These are phyloP conservation scores for Tuber microsphaerosporum DNA, from an alignment of 495 filamentous ascomycete genomes.

Conservation along the genomic window DNA sequence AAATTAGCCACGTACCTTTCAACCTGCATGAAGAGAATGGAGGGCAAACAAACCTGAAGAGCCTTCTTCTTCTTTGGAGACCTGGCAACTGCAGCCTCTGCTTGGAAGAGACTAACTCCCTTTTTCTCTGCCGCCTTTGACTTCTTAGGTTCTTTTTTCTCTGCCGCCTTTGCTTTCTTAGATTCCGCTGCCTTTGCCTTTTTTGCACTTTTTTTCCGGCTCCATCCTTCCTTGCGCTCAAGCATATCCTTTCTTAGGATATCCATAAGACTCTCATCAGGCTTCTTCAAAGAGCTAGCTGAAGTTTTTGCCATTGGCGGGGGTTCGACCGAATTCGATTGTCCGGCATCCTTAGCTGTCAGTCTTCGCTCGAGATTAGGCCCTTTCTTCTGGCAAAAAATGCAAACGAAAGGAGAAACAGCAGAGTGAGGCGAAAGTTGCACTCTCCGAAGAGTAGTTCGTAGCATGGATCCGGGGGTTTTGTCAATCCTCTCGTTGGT, in stretches of 20 bases:
- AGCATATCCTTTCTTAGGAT: neutral
- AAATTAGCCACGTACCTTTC: neutral
- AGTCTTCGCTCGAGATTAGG: neutral
- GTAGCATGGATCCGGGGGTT: conserved; percentile 35
- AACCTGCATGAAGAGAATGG: neutral
- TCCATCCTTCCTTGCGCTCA: neutral
- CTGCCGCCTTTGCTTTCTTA: neutral
- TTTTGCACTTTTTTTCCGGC: neutral
- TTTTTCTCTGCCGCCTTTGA: neutral
- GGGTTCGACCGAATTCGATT: neutral
- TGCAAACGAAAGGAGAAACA: conserved; percentile 31
- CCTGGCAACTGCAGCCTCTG: neutral
- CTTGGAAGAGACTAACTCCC: neutral
- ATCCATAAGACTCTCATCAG: neutral
- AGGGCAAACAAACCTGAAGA: neutral
- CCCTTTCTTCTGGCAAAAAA: conserved; percentile 17
- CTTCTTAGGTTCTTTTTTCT: neutral
- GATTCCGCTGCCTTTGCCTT: neutral
- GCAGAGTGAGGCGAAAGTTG: conserved; percentile 30
- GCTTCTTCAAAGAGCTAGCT: neutral
- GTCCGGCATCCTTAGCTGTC: neutral
- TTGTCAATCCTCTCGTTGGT: neutral
- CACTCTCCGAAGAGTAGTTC: conserved; percentile 35
- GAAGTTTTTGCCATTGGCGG: neutral
- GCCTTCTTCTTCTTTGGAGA: neutral